These are phyloP conservation scores for Celoporthe dispersa DNA, from an alignment of 2,329 filamentous ascomycete species.

Conservation along the genomic window DNA sequence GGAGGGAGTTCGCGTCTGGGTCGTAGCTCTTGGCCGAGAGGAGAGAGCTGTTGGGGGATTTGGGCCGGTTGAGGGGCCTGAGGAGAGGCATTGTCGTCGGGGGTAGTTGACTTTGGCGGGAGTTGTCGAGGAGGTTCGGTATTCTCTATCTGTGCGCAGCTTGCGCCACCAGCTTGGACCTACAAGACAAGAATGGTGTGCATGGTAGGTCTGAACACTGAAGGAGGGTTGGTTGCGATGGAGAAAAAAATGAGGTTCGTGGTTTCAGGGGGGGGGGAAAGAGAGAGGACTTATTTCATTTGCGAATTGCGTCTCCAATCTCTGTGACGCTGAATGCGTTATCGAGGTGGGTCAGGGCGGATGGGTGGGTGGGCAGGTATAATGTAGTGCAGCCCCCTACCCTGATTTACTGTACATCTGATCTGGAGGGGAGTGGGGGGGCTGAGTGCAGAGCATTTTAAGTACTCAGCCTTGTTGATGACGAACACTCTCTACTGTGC, in stretches of 20 bases:
- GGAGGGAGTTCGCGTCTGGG: constrained; percentile 69
- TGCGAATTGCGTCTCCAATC: constrained; percentile 17
- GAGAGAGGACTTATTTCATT: background rate
- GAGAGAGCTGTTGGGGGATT: constrained; percentile 45
- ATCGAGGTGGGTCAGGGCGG: constrained; percentile 8
- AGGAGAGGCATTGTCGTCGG: constrained; percentile 29
- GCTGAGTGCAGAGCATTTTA: background rate
- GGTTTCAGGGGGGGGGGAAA: background rate
- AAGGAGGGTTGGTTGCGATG: background rate
- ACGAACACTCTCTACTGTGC: background rate
- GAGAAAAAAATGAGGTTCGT: background rate
- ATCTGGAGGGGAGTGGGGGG: background rate
- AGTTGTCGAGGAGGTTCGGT: background rate
- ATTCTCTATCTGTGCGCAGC: constrained; percentile 18
- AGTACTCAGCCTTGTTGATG: background rate
- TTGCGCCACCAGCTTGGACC: constrained; percentile 20
- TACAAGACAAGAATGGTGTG: constrained; percentile 10
- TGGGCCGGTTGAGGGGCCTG: constrained; percentile 27
- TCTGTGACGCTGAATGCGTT: constrained; percentile 16
- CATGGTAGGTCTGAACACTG: constrained; percentile 3
- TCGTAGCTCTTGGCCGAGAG: constrained; percentile 69
- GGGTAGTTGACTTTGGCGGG: background rate
- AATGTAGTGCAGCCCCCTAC: background rate
- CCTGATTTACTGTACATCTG: background rate
- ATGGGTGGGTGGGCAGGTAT: background rate